Evolutionary conservation across 75 land plant genomes (phyloP), one percentile per base, ranked within the genome.

Genomic region (Azolla pinnata): DNA sequence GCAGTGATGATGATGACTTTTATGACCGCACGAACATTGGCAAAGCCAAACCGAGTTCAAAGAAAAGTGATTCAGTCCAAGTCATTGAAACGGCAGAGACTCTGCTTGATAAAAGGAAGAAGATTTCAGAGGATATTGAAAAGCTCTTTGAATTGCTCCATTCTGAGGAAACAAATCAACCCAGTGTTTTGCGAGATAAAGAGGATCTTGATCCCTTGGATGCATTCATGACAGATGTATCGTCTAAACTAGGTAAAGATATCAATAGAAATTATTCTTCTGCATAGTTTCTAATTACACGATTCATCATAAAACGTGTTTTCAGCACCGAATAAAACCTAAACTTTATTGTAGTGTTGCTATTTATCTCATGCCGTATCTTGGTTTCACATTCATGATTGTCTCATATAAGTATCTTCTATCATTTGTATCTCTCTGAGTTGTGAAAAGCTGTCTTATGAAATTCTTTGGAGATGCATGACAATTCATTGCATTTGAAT

Each of bases 1-100:
- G n/a, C 76, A 82, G 96, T 73, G 98, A 84, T 71, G 90, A 83
- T 52, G 92, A 92, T 79, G 98, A 92, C 30, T 88, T 88, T 59
- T 92, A 88, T 69, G 96, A 92, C 49, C 96, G 96, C 29, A 80
- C 96, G 35, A 82, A 71, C 49, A 4, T 4, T 66, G 80, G 68
- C 68, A 70, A 54, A 32, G 25, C 33, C 7, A 35, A 42, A 29
- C 33, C 68, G 8, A 57, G n/a, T 27, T 35, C 59, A 25, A 74
- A 75, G 63, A 51, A 44, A 45, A 68, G 56, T 60, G 77, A 75
- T 29, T 57, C 50, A 19, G 44, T 42, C 32, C 81, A 81, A 38
- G 42, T 70, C 21, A 73, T 90, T 29, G 96, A 92, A 70, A 92
- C 95, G 20, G 98, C 90, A 28, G 87, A 88, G 53, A 42, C 87